Base-by-base conservation (phyloP, 2,329 filamentous ascomycete species). In the Pseudogymnoascus sp. region DNA sequence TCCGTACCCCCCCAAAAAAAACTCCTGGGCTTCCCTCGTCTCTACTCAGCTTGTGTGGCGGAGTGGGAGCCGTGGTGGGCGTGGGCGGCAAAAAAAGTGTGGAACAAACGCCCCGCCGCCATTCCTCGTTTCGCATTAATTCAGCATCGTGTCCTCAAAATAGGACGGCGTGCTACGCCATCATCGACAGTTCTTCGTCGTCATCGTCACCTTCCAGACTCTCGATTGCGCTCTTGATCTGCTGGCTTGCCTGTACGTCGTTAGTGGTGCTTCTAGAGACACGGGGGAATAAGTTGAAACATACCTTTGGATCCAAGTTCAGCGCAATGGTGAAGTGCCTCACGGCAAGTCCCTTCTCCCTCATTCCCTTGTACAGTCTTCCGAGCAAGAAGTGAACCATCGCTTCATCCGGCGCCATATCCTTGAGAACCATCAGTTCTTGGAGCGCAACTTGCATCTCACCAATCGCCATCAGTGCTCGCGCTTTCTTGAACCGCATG, bases 141-240 rank as follows among this genome's bases (percentile, higher is more conserved):
- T 31, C n/a, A 55, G 25, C 49, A 33, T 14, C 1, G 5, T 31
- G 25, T 33, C 9, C 49, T 55, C 49, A 55, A 18, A 8, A 33
- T 2, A 33, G 49, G 18, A 55, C 28, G 49, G n/a, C 28, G n/a
- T 55, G 49, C 49, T 55, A 61, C 61, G 49, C 77, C 76, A 84
- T 84, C 80, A 86, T 85, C 65, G 83, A 67, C n/a, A 61, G 16
- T 37, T 67, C 85, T 72, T 87, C 84, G 65, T 87, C 83, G 75
- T 90, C 86, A 63, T 87, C 86, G 64, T 90, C 88, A 63, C 92
- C 88, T 70, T 96, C 91, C 63, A 97, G 83, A 69, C 88, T 88
- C 78, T 97, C 93, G 78, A 99, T 97, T 16, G 91, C 92, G 74
- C 96, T 92, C 77, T 97, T 99, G 76, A 99, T 97, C 75, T 92